Evolutionary conservation across 2,329 filamentous ascomycete species (phyloP).

Genomic region (Trichoderma harzianum): DNA sequence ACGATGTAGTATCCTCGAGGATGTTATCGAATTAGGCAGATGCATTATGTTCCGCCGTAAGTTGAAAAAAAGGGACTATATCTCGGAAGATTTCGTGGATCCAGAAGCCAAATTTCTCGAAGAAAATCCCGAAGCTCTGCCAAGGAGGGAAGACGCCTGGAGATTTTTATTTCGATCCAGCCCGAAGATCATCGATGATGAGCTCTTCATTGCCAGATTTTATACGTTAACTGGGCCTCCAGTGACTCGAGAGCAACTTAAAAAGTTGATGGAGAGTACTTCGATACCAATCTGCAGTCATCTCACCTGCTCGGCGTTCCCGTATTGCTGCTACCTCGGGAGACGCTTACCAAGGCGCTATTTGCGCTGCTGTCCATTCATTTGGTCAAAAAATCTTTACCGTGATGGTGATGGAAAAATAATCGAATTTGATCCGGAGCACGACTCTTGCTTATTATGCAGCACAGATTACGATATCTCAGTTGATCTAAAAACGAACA

Average conservation of each 20-base stretch:
- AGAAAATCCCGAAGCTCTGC: background rate
- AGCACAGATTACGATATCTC: background rate
- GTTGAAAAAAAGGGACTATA: background rate
- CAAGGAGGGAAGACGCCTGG: background rate
- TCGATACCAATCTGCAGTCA: background rate
- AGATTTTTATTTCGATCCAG: background rate
- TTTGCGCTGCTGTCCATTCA: background rate
- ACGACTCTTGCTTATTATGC: background rate
- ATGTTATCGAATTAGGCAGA: background rate
- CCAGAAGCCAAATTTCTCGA: background rate
- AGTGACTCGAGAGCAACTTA: background rate
- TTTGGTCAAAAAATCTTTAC: background rate
- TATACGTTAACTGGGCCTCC: background rate
- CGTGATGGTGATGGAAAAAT: background rate
- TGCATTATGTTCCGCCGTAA: background rate
- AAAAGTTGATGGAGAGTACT: background rate
- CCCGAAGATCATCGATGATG: background rate
- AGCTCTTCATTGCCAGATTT: background rate
- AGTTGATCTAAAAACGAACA: background rate
- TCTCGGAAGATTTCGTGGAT: background rate
- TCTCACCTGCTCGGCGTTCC: background rate
- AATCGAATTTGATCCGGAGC: background rate
- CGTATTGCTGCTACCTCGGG: background rate
- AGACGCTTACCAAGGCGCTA: background rate
- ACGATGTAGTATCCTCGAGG: background rate